Evolutionary conservation across 176 grass and related monocot genomes (phyloP).

Genomic region (Rhynchospora breviuscula): DNA sequence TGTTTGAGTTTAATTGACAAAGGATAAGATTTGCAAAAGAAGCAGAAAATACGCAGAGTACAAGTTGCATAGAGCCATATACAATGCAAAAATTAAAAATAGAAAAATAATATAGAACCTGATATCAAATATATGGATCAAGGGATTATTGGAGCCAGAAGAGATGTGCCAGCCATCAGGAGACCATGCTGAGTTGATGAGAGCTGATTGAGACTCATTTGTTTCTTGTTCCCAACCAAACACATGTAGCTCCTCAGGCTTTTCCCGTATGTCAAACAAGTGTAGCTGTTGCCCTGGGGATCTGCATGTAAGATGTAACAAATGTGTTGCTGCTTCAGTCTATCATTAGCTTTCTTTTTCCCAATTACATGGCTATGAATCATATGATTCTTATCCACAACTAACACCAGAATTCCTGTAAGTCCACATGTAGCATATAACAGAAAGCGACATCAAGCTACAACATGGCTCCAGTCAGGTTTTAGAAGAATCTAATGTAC

Average conservation of each 20-base stretch:
- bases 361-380: background rate
- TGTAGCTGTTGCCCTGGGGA: slow-evolving; percentile 62
- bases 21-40: background rate
- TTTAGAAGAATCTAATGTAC: background rate
- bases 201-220: slow-evolving; percentile 89
- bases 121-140: slow-evolving; percentile 28
- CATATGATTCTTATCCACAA: slow-evolving; percentile 13
- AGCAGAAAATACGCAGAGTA: background rate
- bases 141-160: slow-evolving; percentile 12
- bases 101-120: background rate
- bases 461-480: background rate
- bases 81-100: background rate
- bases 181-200: slow-evolving; percentile 67
- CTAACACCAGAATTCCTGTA: background rate
- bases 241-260: slow-evolving; percentile 63
- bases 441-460: background rate
- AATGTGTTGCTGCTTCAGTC: background rate
- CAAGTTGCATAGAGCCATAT: background rate
- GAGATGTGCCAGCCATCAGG: slow-evolving; percentile 20
- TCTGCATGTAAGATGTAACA: slow-evolving; percentile 27
- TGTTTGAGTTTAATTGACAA: background rate
- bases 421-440: background rate
- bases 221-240: slow-evolving; percentile 87
- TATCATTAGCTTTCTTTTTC: background rate
- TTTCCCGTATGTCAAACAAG: slow-evolving; percentile 70